Percentiles rank a stretch among this genome's conserved stretches.
These are phyloP conservation scores for Platanthera guangdongensis DNA, from an alignment of 106 monocot genomes.

Conservation along the genomic window DNA sequence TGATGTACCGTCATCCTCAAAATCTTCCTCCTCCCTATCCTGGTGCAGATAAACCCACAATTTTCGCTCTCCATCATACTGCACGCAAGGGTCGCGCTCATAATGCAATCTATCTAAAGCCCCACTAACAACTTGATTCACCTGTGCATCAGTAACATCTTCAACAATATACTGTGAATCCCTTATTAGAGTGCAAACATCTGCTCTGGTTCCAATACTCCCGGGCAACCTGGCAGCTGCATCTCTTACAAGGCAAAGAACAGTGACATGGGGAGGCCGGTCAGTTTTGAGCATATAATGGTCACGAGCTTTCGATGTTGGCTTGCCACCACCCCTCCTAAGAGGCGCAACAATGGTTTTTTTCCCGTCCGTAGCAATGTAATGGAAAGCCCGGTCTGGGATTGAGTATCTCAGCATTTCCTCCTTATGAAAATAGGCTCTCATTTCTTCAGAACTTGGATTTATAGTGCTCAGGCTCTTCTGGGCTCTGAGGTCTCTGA, in stretches of 20 bases:
- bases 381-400: constrained; percentile 87
- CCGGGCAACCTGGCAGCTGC: constrained; percentile 88
- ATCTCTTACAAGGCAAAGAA: constrained; percentile 92
- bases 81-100: constrained; percentile 94
- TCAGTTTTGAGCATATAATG: constrained; percentile 92
- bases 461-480: constrained; percentile 85
- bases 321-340: constrained; percentile 89
- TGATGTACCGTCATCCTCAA: constrained; percentile 97
- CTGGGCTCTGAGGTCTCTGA: constrained; percentile 84
- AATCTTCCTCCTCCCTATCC: constrained; percentile 94
- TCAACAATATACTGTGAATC: constrained; percentile 93
- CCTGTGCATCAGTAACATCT: constrained; percentile 61
- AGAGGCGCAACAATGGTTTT: constrained; percentile 94
- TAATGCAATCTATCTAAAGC: constrained; percentile 96
- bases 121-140: constrained; percentile 94
- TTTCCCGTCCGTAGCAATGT: constrained; percentile 78
- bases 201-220: constrained; percentile 92
- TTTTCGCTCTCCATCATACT: constrained; percentile 80
- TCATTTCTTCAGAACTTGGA: constrained; percentile 77
- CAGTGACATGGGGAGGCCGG: constrained; percentile 91
- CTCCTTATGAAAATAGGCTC: constrained; percentile 70
- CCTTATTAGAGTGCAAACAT: constrained; percentile 85
- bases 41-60: constrained; percentile 92
- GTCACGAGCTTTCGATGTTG: constrained; percentile 89
- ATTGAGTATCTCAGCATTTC: constrained; percentile 77